Evolutionary conservation across 2,329 filamentous ascomycete species (phyloP).

Genomic region (Esteya vermicola): DNA sequence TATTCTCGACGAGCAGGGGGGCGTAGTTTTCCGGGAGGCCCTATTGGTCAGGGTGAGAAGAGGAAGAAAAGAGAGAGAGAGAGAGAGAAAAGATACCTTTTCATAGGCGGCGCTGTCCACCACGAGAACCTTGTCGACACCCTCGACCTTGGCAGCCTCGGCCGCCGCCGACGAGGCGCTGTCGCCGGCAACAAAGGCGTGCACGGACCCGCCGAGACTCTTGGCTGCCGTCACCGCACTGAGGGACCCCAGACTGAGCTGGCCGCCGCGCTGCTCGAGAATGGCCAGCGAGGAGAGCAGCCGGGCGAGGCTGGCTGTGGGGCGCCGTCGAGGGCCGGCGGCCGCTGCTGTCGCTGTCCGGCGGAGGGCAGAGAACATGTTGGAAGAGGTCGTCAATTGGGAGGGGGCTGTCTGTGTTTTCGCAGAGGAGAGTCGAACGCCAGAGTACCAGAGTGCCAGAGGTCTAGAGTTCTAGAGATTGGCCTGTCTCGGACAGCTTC

Average conservation of each 20-base stretch:
- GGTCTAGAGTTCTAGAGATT: too few relatives aligned
- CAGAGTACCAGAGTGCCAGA: too few relatives aligned
- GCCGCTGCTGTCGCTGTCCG: conserved; percentile 3
- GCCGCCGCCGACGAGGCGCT: conserved; percentile 63
- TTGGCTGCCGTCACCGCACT: conserved; percentile 75
- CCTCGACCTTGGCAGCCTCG: conserved; percentile 77
- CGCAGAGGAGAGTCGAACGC: background rate
- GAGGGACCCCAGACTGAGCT: conserved; percentile 69
- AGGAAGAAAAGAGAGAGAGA: too few relatives aligned
- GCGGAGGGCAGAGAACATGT: conserved; percentile 10
- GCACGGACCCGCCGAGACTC: conserved; percentile 73
- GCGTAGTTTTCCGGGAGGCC: conserved; percentile 89
- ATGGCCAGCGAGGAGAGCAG: conserved; percentile 80
- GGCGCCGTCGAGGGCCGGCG: conserved; percentile 2
- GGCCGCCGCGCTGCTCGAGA: conserved; percentile 83
- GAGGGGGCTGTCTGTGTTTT: too few relatives aligned
- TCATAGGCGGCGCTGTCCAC: conserved; percentile 87
- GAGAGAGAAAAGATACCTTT: conserved; percentile 42
- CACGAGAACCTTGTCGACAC: conserved; percentile 79
- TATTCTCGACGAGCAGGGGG: conserved; percentile 86
- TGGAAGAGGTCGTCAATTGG: background rate
- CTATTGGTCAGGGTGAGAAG: too few relatives aligned
- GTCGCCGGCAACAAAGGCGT: conserved; percentile 74
- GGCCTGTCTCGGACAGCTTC: too few relatives aligned
- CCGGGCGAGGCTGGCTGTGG: conserved; percentile 44